Evolutionary conservation across 2,329 filamentous ascomycete species (phyloP).

Genomic region (Monosporascus ibericus): DNA sequence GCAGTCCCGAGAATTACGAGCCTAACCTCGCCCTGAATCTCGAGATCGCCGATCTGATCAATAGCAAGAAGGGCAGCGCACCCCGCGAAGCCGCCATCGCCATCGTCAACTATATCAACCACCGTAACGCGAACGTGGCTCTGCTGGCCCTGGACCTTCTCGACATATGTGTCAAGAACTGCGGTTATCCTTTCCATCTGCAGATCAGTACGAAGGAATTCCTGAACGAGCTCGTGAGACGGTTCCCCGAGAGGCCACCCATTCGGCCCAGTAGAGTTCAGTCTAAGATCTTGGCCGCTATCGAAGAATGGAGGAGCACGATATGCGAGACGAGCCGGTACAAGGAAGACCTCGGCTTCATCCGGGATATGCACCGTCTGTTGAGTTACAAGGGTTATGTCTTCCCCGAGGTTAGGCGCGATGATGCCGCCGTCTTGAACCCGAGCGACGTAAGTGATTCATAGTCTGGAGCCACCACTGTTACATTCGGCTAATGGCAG

Average conservation of each 20-base stretch:
- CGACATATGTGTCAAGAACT: conserved; percentile 99
- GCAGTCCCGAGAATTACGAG: conserved; percentile 95
- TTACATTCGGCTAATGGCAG: neutral
- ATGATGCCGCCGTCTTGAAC: conserved; percentile 94
- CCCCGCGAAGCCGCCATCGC: conserved; percentile 90
- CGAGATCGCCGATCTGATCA: conserved; percentile 94
- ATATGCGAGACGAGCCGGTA: conserved; percentile 98
- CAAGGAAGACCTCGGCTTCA: conserved; percentile 94
- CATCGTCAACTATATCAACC: conserved; percentile 92
- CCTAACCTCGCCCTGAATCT: conserved; percentile 94
- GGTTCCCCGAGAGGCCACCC: conserved; percentile 90
- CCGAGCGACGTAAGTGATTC: conserved; percentile 78
- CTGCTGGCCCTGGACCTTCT: conserved; percentile 85
- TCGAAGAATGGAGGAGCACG: conserved; percentile 96
- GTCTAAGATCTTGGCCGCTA: conserved; percentile 85
- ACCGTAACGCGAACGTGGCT: conserved; percentile 92
- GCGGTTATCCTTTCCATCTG: conserved; percentile 96
- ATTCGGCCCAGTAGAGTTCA: conserved; percentile 82
- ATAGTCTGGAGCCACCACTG: neutral
- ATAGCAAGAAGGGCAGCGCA: conserved; percentile 92
- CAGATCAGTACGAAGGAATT: conserved; percentile 99
- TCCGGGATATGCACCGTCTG: conserved; percentile 94
- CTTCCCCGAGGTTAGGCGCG: conserved; percentile 85
- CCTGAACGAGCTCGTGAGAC: conserved; percentile 91
- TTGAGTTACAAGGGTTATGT: conserved; percentile 95